Base-by-base conservation (phyloP, 139 green algal genomes). In the Chlorella sp. region DNA sequence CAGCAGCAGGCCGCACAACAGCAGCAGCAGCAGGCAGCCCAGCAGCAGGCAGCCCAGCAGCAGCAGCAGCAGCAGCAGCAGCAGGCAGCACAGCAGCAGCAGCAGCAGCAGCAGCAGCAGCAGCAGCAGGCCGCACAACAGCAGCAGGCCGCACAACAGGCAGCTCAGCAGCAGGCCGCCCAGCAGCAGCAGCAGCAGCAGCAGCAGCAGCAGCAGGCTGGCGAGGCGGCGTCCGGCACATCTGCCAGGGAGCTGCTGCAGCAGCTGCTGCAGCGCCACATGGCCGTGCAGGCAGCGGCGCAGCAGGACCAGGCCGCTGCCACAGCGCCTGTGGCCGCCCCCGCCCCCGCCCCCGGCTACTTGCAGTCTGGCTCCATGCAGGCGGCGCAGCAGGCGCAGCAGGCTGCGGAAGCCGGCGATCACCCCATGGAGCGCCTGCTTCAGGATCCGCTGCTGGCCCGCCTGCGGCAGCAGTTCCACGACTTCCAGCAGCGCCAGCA, bases 401-500 rank as follows among this genome's bases (percentile, higher is more conserved):
- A 28, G 51, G 28, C 26, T 0, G 47, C n/a, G 44, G 47, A 55
- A 30, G 47, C 1, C 23, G 56, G 28, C n/a, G 26, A 26, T 4
- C 4, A 32, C 47, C 20, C 44, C 4, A 7, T 81, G 0, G 34
- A 47, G 44, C 20, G 75, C 32, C 36, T 81, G 32, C 56, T 81
- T 2, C 75, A 81, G 13, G 55, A 81, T 23, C 75, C 75, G 3
- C 55, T 55, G 32, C 75, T 81, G 55, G 75, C 75, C 1, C 55
- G 75, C 75, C 51, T 81, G 73, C 28, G 75, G 34, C 56, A 81
- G 56, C 56, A 81, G 75, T 64, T 81, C 34, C n/a, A 55, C 20
- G 47, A 64, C n/a, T 26, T 28, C 25, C 74, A 68, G 30, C 47
- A 67, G 30, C 28, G 18, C 18, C 67, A 73, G 67, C 67, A 73